phyloP scores from a whole-genome alignment of 345 rosid genomes.

The Euphorbia pulcherrima region DNA sequence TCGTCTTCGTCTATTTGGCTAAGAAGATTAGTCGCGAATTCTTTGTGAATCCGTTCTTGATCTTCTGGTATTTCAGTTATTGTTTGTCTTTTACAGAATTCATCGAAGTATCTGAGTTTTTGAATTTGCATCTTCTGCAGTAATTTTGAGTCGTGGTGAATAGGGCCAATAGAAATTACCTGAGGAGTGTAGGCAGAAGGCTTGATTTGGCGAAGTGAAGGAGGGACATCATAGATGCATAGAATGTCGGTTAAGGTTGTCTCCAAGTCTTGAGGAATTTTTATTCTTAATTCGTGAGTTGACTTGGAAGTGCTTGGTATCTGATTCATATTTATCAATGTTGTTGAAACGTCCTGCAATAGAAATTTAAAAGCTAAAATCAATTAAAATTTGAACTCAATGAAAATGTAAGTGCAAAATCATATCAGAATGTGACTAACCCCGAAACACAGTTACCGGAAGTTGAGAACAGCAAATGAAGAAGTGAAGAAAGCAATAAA shows the following conservation, averaged over 20 bases:
- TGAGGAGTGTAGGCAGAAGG: constrained; percentile 12
- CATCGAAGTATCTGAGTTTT: constrained; percentile 2
- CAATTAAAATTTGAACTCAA: not conserved
- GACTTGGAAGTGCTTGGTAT: not conserved
- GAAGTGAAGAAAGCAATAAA: not conserved
- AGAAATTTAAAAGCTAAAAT: not conserved
- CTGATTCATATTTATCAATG: not conserved
- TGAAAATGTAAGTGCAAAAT: too few relatives aligned
- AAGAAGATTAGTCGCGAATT: not conserved
- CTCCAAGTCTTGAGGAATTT: not conserved
- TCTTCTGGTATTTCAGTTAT: not conserved
- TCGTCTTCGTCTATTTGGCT: not conserved
- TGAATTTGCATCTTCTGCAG: not conserved
- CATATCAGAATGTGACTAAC: too few relatives aligned
- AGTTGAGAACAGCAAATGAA: not conserved
- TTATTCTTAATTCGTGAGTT: not conserved
- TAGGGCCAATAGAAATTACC: constrained; percentile 15
- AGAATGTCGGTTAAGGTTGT: not conserved
- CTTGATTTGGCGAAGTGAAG: not conserved
- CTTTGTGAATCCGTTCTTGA: not conserved
- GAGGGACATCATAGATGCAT: constrained; percentile 5
- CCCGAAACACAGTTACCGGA: too few relatives aligned
- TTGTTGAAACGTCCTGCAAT: not conserved
- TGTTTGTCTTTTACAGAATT: not conserved
- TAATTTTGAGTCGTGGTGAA: not conserved